Base-by-base conservation (phyloP, 441 rosid species). In the Daphne laureola region DNA sequence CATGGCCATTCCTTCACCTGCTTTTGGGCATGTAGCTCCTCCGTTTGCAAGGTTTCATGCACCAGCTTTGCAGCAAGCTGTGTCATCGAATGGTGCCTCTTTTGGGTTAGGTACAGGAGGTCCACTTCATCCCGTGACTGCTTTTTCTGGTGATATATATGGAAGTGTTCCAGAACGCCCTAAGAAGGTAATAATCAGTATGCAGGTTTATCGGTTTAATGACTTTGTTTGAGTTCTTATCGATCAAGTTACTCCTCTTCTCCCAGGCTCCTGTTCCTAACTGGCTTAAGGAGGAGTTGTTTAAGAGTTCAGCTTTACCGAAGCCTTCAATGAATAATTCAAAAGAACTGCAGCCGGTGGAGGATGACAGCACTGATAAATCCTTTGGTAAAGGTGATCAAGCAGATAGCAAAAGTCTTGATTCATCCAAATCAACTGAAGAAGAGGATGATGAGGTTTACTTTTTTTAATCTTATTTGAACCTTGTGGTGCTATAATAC, bases 241-340 rank as follows among this genome's bases (percentile, higher is more conserved):
- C 75, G 71, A 65, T 31, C 38, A 7, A 6, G 8, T 31, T 31
- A 31, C 11, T 31, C 38, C 38, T 55, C 40, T 63, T 61, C 62
- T 66, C 44, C 61, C 83, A 94, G 99, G 88, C 79, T 52, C 73
- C 86, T 63, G 91, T 94, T 49, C 99, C 99, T 67, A 84, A 82
- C 69, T 94, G 99, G 99, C 97, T 92, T 47, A 84, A 81, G 73
- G 98, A 89, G 67, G 97, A 92, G 74, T 76, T 92, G 55, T 75
- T 83, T 46, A 89, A 87, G 83, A 86, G 73, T 55, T 78, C 86
- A 40, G 71, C 79, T 53, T 71, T 79, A 66, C 65, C 84, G 42
- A 86, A 77, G 69, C 73, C 91, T 61, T 75, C 83, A 53, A 47
- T 71, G 14, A 88, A 77, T 54, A 69, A 71, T 71, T 59, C 77